These are phyloP conservation scores for Vaccinium corymbosum DNA, from an alignment of 148 eudicot genomes.

Conservation along the genomic window DNA sequence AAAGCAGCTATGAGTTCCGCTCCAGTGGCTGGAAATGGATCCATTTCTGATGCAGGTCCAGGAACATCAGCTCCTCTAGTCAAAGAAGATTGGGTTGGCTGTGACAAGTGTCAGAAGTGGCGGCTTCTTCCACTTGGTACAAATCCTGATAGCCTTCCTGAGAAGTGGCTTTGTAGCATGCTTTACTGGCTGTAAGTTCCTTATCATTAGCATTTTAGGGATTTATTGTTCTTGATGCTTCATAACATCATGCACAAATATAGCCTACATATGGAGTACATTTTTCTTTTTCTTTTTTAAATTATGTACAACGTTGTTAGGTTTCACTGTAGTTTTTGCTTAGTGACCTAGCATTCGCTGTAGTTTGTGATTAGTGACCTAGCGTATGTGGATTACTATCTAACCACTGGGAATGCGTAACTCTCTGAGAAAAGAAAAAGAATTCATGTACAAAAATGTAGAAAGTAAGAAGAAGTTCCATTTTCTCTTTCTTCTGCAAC, in stretches of 20 bases:
- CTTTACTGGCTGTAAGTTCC: conserved; percentile 91
- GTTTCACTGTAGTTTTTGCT: background rate
- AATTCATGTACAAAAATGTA: background rate
- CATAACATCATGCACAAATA: background rate
- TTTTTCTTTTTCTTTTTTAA: background rate
- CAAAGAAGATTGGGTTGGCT: conserved; percentile 72
- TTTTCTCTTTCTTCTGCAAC: conserved; percentile 3
- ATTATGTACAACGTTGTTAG: background rate
- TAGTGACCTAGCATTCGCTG: background rate
- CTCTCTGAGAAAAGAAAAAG: no score
- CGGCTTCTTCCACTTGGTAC: conserved; percentile 83
- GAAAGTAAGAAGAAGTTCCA: background rate
- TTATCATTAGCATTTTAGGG: background rate
- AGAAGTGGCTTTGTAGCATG: conserved; percentile 83
- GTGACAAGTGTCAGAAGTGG: conserved; percentile 88
- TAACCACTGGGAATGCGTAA: no score
- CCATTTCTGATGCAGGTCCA: conserved; percentile 47
- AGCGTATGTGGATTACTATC: no score
- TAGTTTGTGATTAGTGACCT: no score
- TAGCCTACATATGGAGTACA: background rate
- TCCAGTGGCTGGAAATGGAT: conserved; percentile 32
- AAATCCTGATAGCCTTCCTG: conserved; percentile 65
- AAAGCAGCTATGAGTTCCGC: conserved; percentile 32
- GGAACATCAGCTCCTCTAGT: conserved; percentile 36
- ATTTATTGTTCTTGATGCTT: conserved; percentile 2